These are phyloP conservation scores for Phytophthora vignae DNA, from an alignment of 352 stramenopile genomes.

Conservation along the genomic window DNA sequence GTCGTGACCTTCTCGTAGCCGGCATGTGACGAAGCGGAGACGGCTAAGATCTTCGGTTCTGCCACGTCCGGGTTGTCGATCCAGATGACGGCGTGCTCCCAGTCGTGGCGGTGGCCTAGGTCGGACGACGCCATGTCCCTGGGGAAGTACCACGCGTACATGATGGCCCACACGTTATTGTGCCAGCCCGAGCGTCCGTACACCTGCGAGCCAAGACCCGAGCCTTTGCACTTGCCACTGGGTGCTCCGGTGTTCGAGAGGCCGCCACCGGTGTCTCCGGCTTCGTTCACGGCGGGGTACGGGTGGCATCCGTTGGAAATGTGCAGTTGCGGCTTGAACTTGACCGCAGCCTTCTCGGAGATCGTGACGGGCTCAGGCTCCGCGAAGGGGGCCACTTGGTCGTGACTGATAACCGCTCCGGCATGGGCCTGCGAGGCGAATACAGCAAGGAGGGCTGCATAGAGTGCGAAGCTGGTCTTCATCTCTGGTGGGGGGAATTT, in stretches of 20 bases:
- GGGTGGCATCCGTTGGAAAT: constrained; percentile 25
- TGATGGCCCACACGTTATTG: constrained; percentile 34
- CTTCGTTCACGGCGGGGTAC: constrained; percentile 29
- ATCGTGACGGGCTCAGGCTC: constrained; percentile 3
- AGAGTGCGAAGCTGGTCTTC: background rate
- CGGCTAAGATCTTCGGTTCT: constrained; percentile 11
- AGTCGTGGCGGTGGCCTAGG: constrained; percentile 51
- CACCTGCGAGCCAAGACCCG: constrained; percentile 26
- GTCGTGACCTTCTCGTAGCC: constrained; percentile 8
- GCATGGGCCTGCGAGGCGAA: background rate
- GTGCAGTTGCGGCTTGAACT: constrained; percentile 23
- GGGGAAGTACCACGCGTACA: constrained; percentile 57
- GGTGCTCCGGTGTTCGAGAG: constrained; percentile 26
- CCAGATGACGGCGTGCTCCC: constrained; percentile 52
- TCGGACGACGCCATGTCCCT: constrained; percentile 42
- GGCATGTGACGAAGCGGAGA: constrained; percentile 5
- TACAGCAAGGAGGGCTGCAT: background rate
- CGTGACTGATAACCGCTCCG: constrained; percentile 21
- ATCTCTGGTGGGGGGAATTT: background rate
- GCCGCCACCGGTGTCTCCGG: constrained; percentile 33
- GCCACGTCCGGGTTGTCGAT: constrained; percentile 32
- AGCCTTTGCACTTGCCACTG: constrained; percentile 38
- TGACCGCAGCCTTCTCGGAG: constrained; percentile 7
- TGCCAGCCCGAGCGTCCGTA: constrained; percentile 38
- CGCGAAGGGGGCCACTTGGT: constrained; percentile 16